Evolutionary conservation across 2,329 filamentous ascomycete genomes (phyloP), one percentile per base, ranked within the genome.

Genomic region (Zymoseptoria crescenta): DNA sequence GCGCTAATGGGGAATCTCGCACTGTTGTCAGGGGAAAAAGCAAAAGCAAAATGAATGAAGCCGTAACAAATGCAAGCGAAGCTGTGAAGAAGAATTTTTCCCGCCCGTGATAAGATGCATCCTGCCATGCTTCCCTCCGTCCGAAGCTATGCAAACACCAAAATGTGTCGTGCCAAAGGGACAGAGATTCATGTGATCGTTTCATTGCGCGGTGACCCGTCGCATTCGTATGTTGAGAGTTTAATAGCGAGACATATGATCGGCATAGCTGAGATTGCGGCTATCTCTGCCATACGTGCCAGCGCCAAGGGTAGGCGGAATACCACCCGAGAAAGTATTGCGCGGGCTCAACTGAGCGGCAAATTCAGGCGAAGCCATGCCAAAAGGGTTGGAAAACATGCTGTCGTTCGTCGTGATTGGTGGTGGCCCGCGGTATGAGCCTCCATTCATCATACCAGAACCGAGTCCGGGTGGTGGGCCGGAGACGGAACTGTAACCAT

Each of bases 391-490:
- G 24, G 62, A 60, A 58, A 71, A 72, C 62, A 69, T 69, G 59
- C 67, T 61, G 49, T 69, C 66, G 45, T 69, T 61, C 7, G 64
- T 65, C 1, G 56, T 53, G 45, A 52, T 54, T 13, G 63, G 64
- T 16, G 57, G 56, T 45, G 16, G 16, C 35, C 60, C 52, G 20
- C 61, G 65, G 49, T 63, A 66, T 28, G 41, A 50, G 55, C 24
- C 59, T 16, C 56, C 57, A 21, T 60, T 64, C 10, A 59, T 45
- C 9, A 70, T 59, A 2, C 67, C 65, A 27, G 90, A 89, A 1
- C 84, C 73, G 8, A 96, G 81, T 2, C 92, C 92, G 0, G 92
- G 92, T 10, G 92, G 92, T 24, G 92, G 92, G 0, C 89, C 72
- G 27, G 70, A 69, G 8, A 70, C 69, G 13, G 70, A 63, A 49